These are phyloP conservation scores for Zygnema cylindricum DNA, from an alignment of 139 green algal genomes.

Conservation along the genomic window DNA sequence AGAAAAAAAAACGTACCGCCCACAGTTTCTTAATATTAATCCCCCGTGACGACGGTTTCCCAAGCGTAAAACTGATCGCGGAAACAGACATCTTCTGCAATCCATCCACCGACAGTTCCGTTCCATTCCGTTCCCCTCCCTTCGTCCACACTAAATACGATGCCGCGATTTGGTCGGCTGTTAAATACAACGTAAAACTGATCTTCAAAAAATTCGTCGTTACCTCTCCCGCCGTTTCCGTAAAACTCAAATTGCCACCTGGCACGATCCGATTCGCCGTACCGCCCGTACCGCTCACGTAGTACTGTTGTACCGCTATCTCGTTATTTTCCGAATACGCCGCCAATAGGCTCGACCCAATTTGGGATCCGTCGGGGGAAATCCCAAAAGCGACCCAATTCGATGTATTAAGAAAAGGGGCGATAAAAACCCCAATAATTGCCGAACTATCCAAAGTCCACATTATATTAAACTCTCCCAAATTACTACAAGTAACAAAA, in stretches of 20 bases:
- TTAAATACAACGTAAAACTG: slow-evolving; percentile 33
- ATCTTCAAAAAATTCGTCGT: neutral
- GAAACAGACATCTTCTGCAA: slow-evolving; percentile 4
- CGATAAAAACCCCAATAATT: slow-evolving; percentile 18
- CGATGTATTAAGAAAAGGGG: neutral
- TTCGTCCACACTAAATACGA: slow-evolving; percentile 46
- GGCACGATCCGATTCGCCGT: neutral
- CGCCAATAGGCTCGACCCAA: slow-evolving; percentile 13
- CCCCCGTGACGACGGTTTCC: neutral
- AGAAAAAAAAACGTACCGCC: neutral
- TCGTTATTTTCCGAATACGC: neutral
- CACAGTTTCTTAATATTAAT: neutral
- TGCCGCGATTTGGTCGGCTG: slow-evolving; percentile 9
- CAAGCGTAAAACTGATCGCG: slow-evolving; percentile 20
- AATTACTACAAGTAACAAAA: slow-evolving; percentile 12
- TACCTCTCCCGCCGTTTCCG: neutral
- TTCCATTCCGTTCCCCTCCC: neutral
- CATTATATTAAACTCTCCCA: slow-evolving; percentile 26
- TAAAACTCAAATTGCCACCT: slow-evolving; percentile 14
- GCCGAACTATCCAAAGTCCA: slow-evolving; percentile 23
- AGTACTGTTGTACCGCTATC: neutral
- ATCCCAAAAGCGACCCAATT: slow-evolving; percentile 29
- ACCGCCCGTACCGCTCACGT: neutral
- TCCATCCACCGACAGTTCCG: slow-evolving; percentile 13
- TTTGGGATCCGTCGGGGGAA: neutral